Conservation (phyloP, 1,139 yeast genomes). For the Kluyveromyces marxianus region DNA sequence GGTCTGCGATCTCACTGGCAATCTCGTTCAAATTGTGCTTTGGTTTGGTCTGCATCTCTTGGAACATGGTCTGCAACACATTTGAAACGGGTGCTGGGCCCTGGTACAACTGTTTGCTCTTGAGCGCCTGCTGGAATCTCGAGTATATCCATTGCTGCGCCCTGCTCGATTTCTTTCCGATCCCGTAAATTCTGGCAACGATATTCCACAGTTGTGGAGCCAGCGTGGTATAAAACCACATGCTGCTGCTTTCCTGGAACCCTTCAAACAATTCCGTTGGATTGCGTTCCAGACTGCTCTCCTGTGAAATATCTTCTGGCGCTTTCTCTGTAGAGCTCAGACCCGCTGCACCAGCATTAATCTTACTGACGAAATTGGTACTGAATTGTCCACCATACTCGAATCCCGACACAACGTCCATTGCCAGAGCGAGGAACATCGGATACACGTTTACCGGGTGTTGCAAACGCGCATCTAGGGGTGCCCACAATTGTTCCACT, state of each 20-base stretch:
- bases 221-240: slow-evolving; percentile 64
- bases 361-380: slow-evolving; percentile 36
- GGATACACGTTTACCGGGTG: slow-evolving; percentile 47
- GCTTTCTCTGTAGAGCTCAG: slow-evolving; percentile 6
- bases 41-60: background rate
- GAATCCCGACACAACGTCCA: slow-evolving; percentile 60
- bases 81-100: background rate
- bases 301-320: too few species aligned
- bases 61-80: background rate
- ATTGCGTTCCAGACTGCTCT: too few species aligned
- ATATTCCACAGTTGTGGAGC: slow-evolving; percentile 48
- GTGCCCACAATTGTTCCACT: slow-evolving; percentile 28
- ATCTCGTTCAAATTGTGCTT: slow-evolving; percentile 11
- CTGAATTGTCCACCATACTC: slow-evolving; percentile 44
- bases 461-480: slow-evolving; percentile 11
- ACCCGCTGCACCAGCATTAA: slow-evolving; percentile 11
- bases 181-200: slow-evolving; percentile 38
- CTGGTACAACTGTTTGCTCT: background rate
- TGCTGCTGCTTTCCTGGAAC: slow-evolving; percentile 51
- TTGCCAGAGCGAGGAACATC: slow-evolving; percentile 60
- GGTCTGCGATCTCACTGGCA: slow-evolving; percentile 44
- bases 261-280: slow-evolving; percentile 37
- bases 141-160: slow-evolving; percentile 47
- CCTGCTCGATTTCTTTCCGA: slow-evolving; percentile 35
- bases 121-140: slow-evolving; percentile 32